Base-by-base conservation (phyloP, 768 basidiomycete genomes). In the Lentinula edodes region DNA sequence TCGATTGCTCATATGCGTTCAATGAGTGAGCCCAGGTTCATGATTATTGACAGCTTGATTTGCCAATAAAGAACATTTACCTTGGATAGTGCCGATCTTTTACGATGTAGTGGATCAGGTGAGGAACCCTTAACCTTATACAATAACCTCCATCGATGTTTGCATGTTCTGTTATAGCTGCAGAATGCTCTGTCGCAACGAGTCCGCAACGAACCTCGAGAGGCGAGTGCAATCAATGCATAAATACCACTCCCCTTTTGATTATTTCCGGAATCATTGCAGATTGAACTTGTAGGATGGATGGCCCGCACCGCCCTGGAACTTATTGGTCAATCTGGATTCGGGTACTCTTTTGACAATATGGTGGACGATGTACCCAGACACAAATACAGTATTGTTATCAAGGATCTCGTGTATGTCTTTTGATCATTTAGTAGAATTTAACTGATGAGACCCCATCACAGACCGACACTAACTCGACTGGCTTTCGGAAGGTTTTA, bases 301-400 rank as follows among this genome's bases (percentile, higher is more conserved):
- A 69, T 74, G 67, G 67, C 70, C 38, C 71, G 76, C 16, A 69
- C 73, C 12, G 72, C 76, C 12, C 69, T 77, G 28, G 76, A 77
- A 52, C 65, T 77, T 42, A 71, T 78, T 43, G 75, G 75, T 5
- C 73, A 75, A 64, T 71, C 70, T n/a, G 74, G 77, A 3, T 67
- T 78, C 12, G 77, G 77, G 0, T 71, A 70, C 52, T 74, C 75
- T 1, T 77, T 77, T 52, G 74, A 77, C 41, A 57, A 68, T 2
- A 66, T 76, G 10, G 59, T 48, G 20, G 68, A 68, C 28, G 68
- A 68, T 7, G 51, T 51, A 13, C 62, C 59, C n/a, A 61, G 58
- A 61, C 65, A 57, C 28, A 38, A 68, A 61, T 56, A 58, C 46
- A 36, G 9, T 15, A 42, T 42, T 15, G 56, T 64, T n/a, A 51